These are phyloP conservation scores for Neurospora sp. DNA, from an alignment of 495 filamentous ascomycete genomes.

Conservation along the genomic window DNA sequence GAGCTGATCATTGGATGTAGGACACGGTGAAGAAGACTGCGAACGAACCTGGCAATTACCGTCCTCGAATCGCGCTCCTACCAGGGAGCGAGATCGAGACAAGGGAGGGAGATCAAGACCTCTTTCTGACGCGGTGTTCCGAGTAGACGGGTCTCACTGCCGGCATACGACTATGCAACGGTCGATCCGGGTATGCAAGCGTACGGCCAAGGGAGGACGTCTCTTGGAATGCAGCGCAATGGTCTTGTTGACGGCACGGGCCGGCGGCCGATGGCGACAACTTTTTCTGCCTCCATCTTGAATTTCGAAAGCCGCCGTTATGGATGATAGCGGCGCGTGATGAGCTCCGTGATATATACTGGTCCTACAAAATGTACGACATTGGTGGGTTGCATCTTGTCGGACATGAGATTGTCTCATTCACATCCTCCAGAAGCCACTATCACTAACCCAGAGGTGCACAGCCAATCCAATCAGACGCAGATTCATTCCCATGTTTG, in stretches of 20 bases:
- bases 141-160: neutral
- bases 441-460: neutral
- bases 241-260: neutral
- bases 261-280: neutral
- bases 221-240: neutral
- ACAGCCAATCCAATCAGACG: neutral
- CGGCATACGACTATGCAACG: neutral
- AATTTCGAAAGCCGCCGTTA: neutral
- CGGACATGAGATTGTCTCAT: neutral
- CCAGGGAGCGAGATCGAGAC: neutral
- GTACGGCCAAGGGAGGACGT: neutral
- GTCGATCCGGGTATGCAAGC: neutral
- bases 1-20: neutral
- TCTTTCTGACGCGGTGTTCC: neutral
- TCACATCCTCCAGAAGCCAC: neutral
- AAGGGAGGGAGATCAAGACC: neutral
- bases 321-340: neutral
- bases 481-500: neutral
- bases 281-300: neutral
- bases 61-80: neutral
- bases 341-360: neutral
- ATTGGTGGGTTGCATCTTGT: neutral
- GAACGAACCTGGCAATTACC: neutral
- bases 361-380: neutral
- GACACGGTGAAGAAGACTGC: neutral